Evolutionary conservation across 192 early-diverging fungal genomes (phyloP).

Genomic region (Linnemannia elongata): DNA sequence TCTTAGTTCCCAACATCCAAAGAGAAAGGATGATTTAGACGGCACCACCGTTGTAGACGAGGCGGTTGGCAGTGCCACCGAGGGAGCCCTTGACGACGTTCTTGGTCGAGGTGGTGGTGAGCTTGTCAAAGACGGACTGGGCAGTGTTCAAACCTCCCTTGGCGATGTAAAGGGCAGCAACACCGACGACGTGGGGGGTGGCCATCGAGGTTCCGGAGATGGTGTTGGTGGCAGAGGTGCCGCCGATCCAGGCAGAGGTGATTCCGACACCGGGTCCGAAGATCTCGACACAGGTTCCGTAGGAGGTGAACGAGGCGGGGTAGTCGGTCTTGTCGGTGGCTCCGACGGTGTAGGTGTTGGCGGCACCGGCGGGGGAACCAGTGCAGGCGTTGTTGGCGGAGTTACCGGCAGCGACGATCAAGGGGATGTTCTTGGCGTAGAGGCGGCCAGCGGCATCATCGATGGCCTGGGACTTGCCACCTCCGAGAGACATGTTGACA

Average conservation of each 20-base stretch:
- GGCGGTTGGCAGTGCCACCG: constrained; percentile 27
- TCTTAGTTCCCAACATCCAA: not conserved
- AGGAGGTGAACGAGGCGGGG: constrained; percentile 61
- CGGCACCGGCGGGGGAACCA: constrained; percentile 62
- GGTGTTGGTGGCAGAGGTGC: constrained; percentile 32
- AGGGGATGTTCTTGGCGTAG: constrained; percentile 63
- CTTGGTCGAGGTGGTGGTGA: constrained; percentile 15
- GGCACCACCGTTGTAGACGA: constrained; percentile 49
- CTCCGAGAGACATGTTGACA: constrained; percentile 59
- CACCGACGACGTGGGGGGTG: constrained; percentile 68
- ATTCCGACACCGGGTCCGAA: constrained; percentile 73
- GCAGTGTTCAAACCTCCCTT: constrained; percentile 23
- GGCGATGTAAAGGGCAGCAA: constrained; percentile 63
- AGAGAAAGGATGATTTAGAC: not conserved
- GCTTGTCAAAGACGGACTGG: constrained; percentile 32
- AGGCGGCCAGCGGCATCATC: constrained; percentile 60
- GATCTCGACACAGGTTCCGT: constrained; percentile 72
- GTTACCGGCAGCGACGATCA: constrained; percentile 76
- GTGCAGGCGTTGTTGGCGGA: constrained; percentile 66
- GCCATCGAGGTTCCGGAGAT: constrained; percentile 76
- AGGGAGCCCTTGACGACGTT: constrained; percentile 30
- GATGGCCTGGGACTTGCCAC: constrained; percentile 58
- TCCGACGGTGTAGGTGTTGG: constrained; percentile 60
- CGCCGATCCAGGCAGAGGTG: constrained; percentile 55
- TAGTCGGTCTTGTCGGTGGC: constrained; percentile 56